Conservation (phyloP, 495 filamentous ascomycete genomes). For the Evernia prunastri region DNA sequence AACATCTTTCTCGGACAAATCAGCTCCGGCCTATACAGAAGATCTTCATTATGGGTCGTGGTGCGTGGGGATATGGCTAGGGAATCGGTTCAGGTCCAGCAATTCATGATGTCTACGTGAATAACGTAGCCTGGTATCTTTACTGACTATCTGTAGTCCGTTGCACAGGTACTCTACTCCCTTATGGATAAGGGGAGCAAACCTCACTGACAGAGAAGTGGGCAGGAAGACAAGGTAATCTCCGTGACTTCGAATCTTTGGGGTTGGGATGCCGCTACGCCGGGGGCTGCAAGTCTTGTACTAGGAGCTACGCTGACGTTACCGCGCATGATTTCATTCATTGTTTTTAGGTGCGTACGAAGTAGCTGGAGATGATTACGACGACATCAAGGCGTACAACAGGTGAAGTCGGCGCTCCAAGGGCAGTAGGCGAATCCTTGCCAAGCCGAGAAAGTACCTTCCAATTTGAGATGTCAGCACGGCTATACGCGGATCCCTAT, state of each 20-base stretch:
- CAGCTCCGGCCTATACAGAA: slow-evolving; percentile 26
- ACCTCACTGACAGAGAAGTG: neutral
- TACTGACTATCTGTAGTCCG: slow-evolving; percentile 25
- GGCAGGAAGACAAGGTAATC: slow-evolving; percentile 25
- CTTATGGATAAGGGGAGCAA: too few relatives aligned
- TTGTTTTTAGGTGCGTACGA: slow-evolving; percentile 30
- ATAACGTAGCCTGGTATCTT: slow-evolving; percentile 32
- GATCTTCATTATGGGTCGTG: slow-evolving; percentile 32
- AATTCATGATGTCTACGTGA: slow-evolving; percentile 21
- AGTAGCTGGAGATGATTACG: slow-evolving; percentile 28
- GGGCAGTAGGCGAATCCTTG: slow-evolving; percentile 25
- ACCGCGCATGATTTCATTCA: slow-evolving; percentile 27
- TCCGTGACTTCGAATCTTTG: slow-evolving; percentile 27
- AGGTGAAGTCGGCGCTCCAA: slow-evolving; percentile 24
- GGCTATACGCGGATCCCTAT: slow-evolving; percentile 25
- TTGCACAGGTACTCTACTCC: neutral
- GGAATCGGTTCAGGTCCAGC: slow-evolving; percentile 29
- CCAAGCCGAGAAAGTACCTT: slow-evolving; percentile 31
- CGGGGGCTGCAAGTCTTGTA: slow-evolving; percentile 21
- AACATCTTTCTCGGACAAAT: slow-evolving; percentile 27
- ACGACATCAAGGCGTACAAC: slow-evolving; percentile 14
- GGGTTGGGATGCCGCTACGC: slow-evolving; percentile 27
- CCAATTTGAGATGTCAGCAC: slow-evolving; percentile 29
- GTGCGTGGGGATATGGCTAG: slow-evolving; percentile 28
- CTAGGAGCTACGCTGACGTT: slow-evolving; percentile 22